Evolutionary conservation across 768 basidiomycete species (phyloP).

Genomic region (Agrocybe chaxingu): DNA sequence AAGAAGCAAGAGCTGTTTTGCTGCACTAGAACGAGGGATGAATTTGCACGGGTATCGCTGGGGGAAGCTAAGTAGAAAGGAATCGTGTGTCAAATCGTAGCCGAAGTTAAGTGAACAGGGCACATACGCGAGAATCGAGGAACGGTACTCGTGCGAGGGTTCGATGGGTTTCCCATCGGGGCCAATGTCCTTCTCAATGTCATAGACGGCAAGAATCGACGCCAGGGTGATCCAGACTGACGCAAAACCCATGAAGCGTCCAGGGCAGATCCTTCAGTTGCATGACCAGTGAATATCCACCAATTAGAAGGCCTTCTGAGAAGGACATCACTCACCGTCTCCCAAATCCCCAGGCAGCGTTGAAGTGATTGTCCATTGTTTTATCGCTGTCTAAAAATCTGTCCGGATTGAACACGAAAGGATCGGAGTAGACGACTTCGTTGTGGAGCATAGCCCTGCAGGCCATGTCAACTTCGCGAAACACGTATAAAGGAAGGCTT

Average conservation of each 20-base stretch:
- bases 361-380: slow-evolving; percentile 17
- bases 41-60: too few species aligned
- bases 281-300: not conserved
- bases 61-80: too few species aligned
- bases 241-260: slow-evolving; percentile 14
- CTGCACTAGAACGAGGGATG: too few species aligned
- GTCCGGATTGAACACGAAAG: slow-evolving; percentile 17
- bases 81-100: too few species aligned
- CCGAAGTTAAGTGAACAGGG: too few species aligned
- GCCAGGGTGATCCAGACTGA: slow-evolving; percentile 16
- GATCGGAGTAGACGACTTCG: slow-evolving; percentile 13
- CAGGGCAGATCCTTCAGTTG: slow-evolving; percentile 12
- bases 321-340: slow-evolving; percentile 8
- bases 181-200: slow-evolving; percentile 12
- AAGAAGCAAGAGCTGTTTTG: too few species aligned
- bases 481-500: not conserved
- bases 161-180: slow-evolving; percentile 8
- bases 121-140: not conserved
- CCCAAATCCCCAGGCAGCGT: slow-evolving; percentile 28
- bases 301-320: not conserved
- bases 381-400: slow-evolving; percentile 19
- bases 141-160: slow-evolving; percentile 5
- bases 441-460: slow-evolving; percentile 26
- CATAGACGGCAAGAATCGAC: slow-evolving; percentile 10
- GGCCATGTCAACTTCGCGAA: not conserved